A percentile compares a stretch with the other conserved stretches of the same genome.
Evolutionary conservation across 805 yeast species (phyloP).

Genomic region (Nakazawaea sp.): DNA sequence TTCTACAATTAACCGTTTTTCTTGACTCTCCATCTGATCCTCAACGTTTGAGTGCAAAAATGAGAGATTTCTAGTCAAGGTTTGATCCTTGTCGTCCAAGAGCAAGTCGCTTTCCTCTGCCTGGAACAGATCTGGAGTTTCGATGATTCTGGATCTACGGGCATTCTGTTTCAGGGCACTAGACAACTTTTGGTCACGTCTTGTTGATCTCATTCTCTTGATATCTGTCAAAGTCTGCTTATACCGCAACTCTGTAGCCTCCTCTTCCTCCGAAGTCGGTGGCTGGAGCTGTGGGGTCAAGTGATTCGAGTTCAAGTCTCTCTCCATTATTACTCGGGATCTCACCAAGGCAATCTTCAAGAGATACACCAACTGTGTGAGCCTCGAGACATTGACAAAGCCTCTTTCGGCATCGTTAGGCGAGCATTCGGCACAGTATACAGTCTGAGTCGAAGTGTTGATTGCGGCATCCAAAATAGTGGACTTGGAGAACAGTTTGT

Average conservation of each 20-base stretch:
- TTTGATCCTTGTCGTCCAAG: constrained; percentile 5
- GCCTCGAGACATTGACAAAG: constrained; percentile 56
- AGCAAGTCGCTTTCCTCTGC: constrained; percentile 19
- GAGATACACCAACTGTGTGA: constrained; percentile 68
- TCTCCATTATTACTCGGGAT: constrained; percentile 53
- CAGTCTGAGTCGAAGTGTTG: constrained; percentile 26
- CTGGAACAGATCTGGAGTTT: constrained; percentile 46
- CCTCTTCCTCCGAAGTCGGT: not conserved
- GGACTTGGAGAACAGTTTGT: constrained; percentile 27
- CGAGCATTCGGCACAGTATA: constrained; percentile 62
- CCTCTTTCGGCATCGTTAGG: constrained; percentile 44
- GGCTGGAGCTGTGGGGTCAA: not conserved
- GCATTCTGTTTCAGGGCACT: constrained; percentile 50
- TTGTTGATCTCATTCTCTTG: constrained; percentile 63
- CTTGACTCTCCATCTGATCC: constrained; percentile 1
- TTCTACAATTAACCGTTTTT: constrained; percentile 15
- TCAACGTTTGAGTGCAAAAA: constrained; percentile 8
- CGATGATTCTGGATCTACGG: constrained; percentile 59
- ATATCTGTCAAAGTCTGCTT: constrained; percentile 69
- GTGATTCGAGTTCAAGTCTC: constrained; percentile 15
- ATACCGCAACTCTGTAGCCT: constrained; percentile 40
- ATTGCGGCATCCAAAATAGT: constrained; percentile 41
- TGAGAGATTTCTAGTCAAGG: constrained; percentile 5
- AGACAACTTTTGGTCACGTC: constrained; percentile 57
- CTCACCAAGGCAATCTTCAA: constrained; percentile 80